These are phyloP conservation scores for Daldinia loculata DNA, from an alignment of 495 filamentous ascomycete genomes.

Conservation along the genomic window DNA sequence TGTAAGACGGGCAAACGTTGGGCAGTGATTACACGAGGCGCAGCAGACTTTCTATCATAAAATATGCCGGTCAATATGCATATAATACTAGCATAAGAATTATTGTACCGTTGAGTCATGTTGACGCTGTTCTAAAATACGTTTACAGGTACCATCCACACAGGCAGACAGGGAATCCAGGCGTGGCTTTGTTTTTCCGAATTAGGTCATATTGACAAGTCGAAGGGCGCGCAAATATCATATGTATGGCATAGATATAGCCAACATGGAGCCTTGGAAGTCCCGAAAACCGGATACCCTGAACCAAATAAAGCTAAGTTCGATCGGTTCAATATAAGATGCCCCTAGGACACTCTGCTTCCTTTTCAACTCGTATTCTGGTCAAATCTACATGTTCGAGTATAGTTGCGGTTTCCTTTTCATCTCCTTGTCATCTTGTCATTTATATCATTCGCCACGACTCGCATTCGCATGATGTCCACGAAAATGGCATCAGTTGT, in stretches of 20 bases:
- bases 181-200: neutral
- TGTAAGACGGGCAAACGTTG: neutral
- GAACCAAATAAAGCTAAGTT: neutral
- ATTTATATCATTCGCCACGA: neutral
- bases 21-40: neutral
- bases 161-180: neutral
- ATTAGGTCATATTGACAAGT: conserved; percentile 12
- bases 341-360: neutral
- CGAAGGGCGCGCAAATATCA: conserved; percentile 10
- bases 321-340: neutral
- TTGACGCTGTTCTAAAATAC: neutral
- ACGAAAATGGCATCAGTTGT: conserved; percentile 25
- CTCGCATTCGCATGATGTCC: conserved; percentile 14
- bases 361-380: neutral
- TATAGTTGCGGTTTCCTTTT: neutral
- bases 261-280: neutral
- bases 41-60: neutral
- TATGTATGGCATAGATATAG: neutral
- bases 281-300: neutral
- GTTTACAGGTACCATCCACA: neutral
- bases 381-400: neutral
- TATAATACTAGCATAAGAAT: neutral
- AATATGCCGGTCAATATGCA: neutral
- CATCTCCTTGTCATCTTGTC: neutral
- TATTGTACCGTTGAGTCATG: conserved; percentile 1